A percentile compares a stretch with the other conserved stretches of the same genome.
These are phyloP conservation scores for Kalmanozyma brasiliensis DNA, from an alignment of 1,284 basidiomycete species.

Conservation along the genomic window DNA sequence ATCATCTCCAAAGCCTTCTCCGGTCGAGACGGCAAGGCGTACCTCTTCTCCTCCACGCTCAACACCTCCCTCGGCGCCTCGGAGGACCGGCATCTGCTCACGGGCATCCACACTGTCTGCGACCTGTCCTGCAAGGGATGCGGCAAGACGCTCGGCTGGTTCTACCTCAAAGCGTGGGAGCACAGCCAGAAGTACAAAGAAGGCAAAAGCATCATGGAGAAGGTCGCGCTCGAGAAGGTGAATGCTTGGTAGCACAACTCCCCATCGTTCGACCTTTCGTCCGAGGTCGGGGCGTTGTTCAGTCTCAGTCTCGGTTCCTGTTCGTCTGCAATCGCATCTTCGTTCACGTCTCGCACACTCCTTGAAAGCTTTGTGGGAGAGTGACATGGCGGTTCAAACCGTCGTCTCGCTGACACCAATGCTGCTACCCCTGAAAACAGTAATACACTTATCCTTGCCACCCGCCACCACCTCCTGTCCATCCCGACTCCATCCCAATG, in stretches of 20 bases:
- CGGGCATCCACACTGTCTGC: constrained; percentile 81
- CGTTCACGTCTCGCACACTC: too few species aligned
- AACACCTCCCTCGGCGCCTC: constrained; percentile 79
- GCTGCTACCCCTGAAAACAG: constrained; percentile 42
- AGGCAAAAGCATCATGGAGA: constrained; percentile 80
- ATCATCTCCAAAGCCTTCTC: constrained; percentile 86
- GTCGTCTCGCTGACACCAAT: constrained; percentile 19
- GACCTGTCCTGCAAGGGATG: constrained; percentile 83
- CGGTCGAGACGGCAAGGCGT: constrained; percentile 83
- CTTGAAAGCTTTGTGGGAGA: too few species aligned
- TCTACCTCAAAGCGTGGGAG: constrained; percentile 82
- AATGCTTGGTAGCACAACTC: constrained; percentile 79
- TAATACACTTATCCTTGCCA: constrained; percentile 59
- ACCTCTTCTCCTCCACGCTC: constrained; percentile 80
- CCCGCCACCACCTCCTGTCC: constrained; percentile 62
- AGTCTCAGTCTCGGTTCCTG: constrained; percentile 49
- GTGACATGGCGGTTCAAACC: too few species aligned
- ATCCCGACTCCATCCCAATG: constrained; percentile 56
- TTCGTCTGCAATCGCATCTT: too few species aligned
- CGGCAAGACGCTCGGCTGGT: constrained; percentile 82
- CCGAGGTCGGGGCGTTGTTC: too few species aligned
- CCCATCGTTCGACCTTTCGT: too few species aligned
- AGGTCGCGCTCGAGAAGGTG: constrained; percentile 81
- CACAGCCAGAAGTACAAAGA: constrained; percentile 86
- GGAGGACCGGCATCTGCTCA: constrained; percentile 81